Conservation (phyloP, 768 basidiomycete species). For the Tulasnella calospora region DNA sequence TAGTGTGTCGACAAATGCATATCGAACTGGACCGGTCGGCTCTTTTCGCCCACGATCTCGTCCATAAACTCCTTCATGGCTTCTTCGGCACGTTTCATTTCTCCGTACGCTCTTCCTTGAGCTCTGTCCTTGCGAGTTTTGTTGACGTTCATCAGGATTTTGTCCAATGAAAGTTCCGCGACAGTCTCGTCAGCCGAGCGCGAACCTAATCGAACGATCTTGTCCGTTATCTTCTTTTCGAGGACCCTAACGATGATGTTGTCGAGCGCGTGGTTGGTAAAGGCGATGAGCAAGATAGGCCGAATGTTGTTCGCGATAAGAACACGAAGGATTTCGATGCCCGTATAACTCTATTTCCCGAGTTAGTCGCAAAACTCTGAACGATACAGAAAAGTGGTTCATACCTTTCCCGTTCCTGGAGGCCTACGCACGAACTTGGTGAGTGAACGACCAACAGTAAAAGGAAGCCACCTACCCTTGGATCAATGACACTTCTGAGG, state of each 20-base stretch:
- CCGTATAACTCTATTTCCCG: conserved; percentile 53
- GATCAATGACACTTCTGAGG: conserved; percentile 58
- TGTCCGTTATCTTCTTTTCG: conserved; percentile 57
- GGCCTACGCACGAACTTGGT: conserved; percentile 49
- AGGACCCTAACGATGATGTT: conserved; percentile 63
- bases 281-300: conserved; percentile 57
- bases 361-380: not conserved
- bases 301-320: conserved; percentile 49
- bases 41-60: conserved; percentile 37
- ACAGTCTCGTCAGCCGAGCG: conserved; percentile 31
- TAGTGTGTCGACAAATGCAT: conserved; percentile 45
- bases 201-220: conserved; percentile 64
- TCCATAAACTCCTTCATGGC: conserved; percentile 49
- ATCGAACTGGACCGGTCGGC: conserved; percentile 40
- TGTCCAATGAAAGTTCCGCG: not conserved
- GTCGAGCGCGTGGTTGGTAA: conserved; percentile 77
- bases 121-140: not conserved
- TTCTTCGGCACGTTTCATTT: conserved; percentile 46
- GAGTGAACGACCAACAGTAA: not conserved
- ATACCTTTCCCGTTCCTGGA: conserved; percentile 73
- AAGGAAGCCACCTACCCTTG: conserved; percentile 53
- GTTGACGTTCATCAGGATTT: not conserved
- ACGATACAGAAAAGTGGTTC: not conserved
- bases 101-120: conserved; percentile 41
- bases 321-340: conserved; percentile 63